Evolutionary conservation across 1,284 basidiomycete genomes (phyloP), one percentile per base, ranked within the genome.

Genomic region (Vanrija sp.): DNA sequence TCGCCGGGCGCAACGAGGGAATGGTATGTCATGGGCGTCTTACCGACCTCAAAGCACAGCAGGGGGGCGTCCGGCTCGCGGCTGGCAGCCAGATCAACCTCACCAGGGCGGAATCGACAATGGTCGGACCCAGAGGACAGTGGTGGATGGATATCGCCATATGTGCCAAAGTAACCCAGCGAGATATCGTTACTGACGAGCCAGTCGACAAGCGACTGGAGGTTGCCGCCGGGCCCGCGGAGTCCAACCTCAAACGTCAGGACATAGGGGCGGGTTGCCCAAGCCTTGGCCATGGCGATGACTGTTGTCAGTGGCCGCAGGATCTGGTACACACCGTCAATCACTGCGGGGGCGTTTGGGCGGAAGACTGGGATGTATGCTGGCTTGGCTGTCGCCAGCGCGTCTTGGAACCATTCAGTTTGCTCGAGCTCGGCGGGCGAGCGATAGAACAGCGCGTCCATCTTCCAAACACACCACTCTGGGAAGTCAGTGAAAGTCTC

Each of bases 401-500:
- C 39, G 18, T 42, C 49, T 3, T 18, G 14, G n/a, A 42, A 50
- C 49, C 49, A 50, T 23, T 38, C 9, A 5, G 21, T 23, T 6
- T 38, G 19, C 40, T 50, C 49, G 49, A 50, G 49, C n/a, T 29
- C 25, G n/a, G 39, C 23, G 5, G 49, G 39, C 10, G 49, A 26
- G 18, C 23, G 16, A n/a, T 43, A 50, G 23, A 42, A 50, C 16
- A 8, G 9, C 9, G 18, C 26, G 26, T 50, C 49, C 15, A 50
- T 39, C 28, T 50, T 50, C 18, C n/a, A 50, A 5, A 50, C 40
- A 18, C 49, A 43, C 39, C 40, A 50, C 42, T 50, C 49, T 49
- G 38, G 18, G 34, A 28, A 8, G 12, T 38, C n/a, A 34, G 18
- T 19, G 18, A 25, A 15, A 14, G 14, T 23, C 21, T 23, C 21